Conservation (phyloP, 2,329 filamentous ascomycete species). For the Trichophyton schoenleinii region DNA sequence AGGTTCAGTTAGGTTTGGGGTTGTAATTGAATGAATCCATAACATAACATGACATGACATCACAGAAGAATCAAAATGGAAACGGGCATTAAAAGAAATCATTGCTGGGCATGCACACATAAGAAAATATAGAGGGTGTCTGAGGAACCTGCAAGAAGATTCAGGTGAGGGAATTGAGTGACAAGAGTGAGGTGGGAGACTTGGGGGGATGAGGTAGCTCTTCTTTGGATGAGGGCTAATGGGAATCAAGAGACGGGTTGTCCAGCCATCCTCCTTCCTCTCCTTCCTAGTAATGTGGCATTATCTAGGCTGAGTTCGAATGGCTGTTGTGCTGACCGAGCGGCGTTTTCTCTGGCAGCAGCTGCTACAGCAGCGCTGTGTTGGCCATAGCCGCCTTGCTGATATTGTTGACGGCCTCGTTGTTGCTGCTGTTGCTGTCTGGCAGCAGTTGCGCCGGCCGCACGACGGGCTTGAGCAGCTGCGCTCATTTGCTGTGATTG, state of each 20-base stretch:
- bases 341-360: constrained; percentile 70
- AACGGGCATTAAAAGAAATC: not conserved
- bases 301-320: constrained; percentile 91
- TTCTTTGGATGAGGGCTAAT: not conserved
- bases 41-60: not conserved
- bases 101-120: not conserved
- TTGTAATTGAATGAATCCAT: not conserved
- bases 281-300: constrained; percentile 71
- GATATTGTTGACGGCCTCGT: constrained; percentile 37
- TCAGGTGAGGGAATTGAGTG: not conserved
- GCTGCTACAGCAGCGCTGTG: constrained; percentile 74
- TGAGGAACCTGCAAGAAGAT: not conserved
- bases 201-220: not conserved
- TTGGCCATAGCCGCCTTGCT: constrained; percentile 64
- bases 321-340: constrained; percentile 59
- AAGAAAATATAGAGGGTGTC: not conserved
- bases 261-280: constrained; percentile 25
- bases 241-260: constrained; percentile 4
- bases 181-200: not conserved
- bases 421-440: constrained; percentile 32
- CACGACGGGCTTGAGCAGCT: constrained; percentile 50
- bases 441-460: constrained; percentile 32
- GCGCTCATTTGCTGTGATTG: constrained; percentile 32
- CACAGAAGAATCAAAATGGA: not conserved
- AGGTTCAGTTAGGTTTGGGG: not conserved